Percentiles rank a stretch among this genome's conserved stretches.
Conservation (phyloP, 2,329 filamentous ascomycete species). For the Xylogone sp. region DNA sequence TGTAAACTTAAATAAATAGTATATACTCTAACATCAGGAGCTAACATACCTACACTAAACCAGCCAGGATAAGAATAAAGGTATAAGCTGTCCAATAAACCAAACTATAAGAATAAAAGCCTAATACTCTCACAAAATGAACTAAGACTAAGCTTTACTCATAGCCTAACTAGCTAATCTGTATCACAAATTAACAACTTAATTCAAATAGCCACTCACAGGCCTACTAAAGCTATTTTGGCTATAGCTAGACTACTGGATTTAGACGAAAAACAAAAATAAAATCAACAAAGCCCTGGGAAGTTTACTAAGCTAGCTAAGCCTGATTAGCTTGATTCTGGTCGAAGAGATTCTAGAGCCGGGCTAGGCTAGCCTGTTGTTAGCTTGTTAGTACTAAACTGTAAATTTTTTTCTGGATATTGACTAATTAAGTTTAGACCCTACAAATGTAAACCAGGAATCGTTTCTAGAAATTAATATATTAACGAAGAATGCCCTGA, state of each 20-base stretch:
- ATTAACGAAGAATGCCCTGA: neutral
- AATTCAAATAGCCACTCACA: neutral
- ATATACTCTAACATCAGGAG: neutral
- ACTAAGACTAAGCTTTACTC: neutral
- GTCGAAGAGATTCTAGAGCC: neutral
- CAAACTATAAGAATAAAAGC: neutral
- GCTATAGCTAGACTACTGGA: neutral
- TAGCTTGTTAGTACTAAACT: neutral
- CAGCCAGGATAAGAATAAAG: neutral
- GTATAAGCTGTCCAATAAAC: neutral
- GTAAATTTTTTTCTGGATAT: neutral
- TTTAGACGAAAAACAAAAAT: neutral
- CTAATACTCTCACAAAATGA: neutral
- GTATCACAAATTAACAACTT: neutral
- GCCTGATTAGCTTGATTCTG: neutral
- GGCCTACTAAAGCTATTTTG: neutral
- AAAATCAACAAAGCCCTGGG: neutral
- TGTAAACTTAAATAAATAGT: neutral
- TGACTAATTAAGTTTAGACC: neutral
- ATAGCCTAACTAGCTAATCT: neutral
- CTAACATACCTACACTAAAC: neutral
- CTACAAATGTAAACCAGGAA: neutral
- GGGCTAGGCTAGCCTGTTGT: neutral
- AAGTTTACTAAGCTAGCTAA: neutral
- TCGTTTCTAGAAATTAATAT: neutral